These are phyloP conservation scores for Argentina anserina DNA, from an alignment of 306 rosid genomes.

Conservation along the genomic window DNA sequence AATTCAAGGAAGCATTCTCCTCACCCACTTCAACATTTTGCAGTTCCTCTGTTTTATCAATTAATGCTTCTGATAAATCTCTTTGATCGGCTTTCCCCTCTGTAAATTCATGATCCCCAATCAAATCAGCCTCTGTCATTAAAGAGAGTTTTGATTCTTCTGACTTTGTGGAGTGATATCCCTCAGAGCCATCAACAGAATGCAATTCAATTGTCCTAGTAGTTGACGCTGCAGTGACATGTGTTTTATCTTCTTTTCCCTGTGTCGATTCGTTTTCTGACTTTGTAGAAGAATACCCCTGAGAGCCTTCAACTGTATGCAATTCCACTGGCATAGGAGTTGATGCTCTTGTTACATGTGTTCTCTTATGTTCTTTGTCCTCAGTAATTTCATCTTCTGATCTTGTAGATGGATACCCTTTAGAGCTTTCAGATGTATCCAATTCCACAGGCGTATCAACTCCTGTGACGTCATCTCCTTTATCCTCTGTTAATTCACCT, in stretches of 20 bases:
- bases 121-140: no score
- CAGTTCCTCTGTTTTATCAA: constrained; percentile 13
- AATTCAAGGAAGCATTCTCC: constrained; percentile 39
- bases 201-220: neutral
- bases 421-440: constrained; percentile 8
- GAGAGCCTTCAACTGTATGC: constrained; percentile 11
- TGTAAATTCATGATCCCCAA: neutral
- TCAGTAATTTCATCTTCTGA: neutral
- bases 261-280: neutral
- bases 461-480: constrained; percentile 21
- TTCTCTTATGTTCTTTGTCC: neutral
- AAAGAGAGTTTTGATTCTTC: no score
- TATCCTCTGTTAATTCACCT: constrained; percentile 18
- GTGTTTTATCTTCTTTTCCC: neutral
- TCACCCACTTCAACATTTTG: constrained; percentile 25
- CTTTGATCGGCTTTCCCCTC: constrained; percentile 14
- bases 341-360: neutral
- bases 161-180: constrained; percentile 4
- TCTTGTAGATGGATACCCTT: constrained; percentile 37
- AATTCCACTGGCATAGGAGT: constrained; percentile 14
- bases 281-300: constrained; percentile 38
- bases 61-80: constrained; percentile 26
- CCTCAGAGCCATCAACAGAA: neutral
- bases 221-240: neutral
- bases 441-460: constrained; percentile 24